Base-by-base conservation (phyloP, 2,329 filamentous ascomycete species). In the Cladosporium sp. region DNA sequence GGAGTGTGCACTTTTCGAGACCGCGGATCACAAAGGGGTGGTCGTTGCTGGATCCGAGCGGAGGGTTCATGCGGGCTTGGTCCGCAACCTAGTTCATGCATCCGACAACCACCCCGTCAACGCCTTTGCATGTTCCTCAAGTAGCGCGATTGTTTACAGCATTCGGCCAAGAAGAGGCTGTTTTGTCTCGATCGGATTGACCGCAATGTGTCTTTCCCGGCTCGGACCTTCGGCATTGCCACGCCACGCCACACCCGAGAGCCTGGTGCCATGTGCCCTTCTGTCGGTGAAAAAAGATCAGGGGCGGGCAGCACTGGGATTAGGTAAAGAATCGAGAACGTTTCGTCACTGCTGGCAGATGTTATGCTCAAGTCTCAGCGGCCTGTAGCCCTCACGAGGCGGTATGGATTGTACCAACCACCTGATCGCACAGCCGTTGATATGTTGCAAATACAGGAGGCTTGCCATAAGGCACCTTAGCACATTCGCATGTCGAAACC, bases 241-340 rank as follows among this genome's bases (percentile, higher is more conserved):
- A 54, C 51, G 13, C 51, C 18, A 32, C 8, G 26, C 26, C 26
- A 32, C 18, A 57, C 14, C 32, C 32, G 54, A 39, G 32, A 18
- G 30, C 54, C 54, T 39, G n/a, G 54, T 39, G 54, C 54, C 5
- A 32, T 57, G 54, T 36, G 54, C 54, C 26, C 23, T 26, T 53
- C 48, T 54, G 51, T 34, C 32, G 54, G 18, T 26, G 32, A 21
- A 36, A 32, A 23, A 36, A 23, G 30, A 26, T 57, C 30, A 57
- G 32, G 54, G 54, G 54, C n/a, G 32, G 13, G 51, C 51, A 30
- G 16, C 21, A 57, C 54, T 26, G 21, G 54, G 30, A 57, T 36
- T 25, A 57, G 54, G 54, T 57, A 57, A 57, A 57, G 32, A 39
- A 39, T 23, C 28, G 54, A 53, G 23, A 25, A 23, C 54, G 54